These are phyloP conservation scores for Taiwanofungus camphoratus DNA, from an alignment of 1,284 basidiomycete species.

Conservation along the genomic window DNA sequence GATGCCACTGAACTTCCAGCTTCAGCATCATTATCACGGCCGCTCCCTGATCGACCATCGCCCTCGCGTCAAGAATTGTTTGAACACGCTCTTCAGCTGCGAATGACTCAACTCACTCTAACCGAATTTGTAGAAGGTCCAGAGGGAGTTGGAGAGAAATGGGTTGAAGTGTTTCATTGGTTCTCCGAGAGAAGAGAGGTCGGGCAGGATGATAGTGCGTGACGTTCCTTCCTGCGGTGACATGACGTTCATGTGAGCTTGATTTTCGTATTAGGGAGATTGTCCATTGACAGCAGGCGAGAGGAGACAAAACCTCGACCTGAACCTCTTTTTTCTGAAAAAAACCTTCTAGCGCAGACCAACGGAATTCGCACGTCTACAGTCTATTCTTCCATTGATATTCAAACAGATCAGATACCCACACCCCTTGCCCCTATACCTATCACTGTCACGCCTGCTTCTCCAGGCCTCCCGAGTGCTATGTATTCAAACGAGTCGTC, in stretches of 20 bases:
- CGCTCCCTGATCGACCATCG: conserved; percentile 48
- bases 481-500: conserved; percentile 12
- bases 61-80: conserved; percentile 60
- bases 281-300: conserved; percentile 27
- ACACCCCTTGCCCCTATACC: conserved; percentile 17
- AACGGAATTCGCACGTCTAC: conserved; percentile 7
- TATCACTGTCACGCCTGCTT: conserved; percentile 44
- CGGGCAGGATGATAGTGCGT: conserved; percentile 34
- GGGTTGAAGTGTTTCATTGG: conserved; percentile 87
- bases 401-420: conserved; percentile 11
- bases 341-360: conserved; percentile 8
- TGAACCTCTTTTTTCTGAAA: conserved; percentile 18
- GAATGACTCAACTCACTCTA: conserved; percentile 84
- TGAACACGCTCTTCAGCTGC: conserved; percentile 77
- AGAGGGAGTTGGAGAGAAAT: conserved; percentile 77
- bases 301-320: conserved; percentile 20
- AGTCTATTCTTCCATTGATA: conserved; percentile 11
- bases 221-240: neutral
- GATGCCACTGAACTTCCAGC: conserved; percentile 38
- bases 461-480: conserved; percentile 27
- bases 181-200: conserved; percentile 57
- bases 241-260: neutral
- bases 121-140: conserved; percentile 84
- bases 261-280: conserved; percentile 17
- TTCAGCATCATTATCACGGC: conserved; percentile 42